phyloP scores from a whole-genome alignment of 140 eudicot genomes.

The Erigeron philadelphicus region DNA sequence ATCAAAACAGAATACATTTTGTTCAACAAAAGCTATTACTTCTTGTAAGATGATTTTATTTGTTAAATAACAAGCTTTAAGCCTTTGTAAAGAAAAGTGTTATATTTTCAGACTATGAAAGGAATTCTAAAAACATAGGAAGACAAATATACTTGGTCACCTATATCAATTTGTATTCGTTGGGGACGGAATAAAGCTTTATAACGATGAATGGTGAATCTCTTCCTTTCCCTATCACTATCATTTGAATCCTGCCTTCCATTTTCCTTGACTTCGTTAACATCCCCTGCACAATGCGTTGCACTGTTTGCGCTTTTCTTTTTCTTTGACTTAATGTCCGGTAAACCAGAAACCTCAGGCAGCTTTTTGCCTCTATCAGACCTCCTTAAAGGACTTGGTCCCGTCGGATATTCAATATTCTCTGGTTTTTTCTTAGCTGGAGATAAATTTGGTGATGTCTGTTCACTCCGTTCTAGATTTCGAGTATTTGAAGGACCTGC shows the following conservation, averaged over 20 bases:
- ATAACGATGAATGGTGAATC: conserved; percentile 28
- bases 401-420: conserved; percentile 31
- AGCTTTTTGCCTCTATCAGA: conserved; percentile 57
- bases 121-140: not conserved
- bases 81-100: not conserved
- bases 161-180: conserved; percentile 25
- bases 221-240: conserved; percentile 45
- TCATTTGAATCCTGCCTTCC: conserved; percentile 25
- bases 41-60: too few species aligned
- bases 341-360: conserved; percentile 24
- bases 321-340: conserved; percentile 30
- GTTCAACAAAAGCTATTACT: too few species aligned
- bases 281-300: conserved; percentile 35
- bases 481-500: conserved; percentile 28
- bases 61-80: too few species aligned
- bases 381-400: conserved; percentile 51
- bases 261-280: conserved; percentile 24
- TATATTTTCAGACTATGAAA: not conserved
- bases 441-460: conserved; percentile 12
- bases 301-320: conserved; percentile 29
- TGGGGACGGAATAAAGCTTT: conserved; percentile 28
- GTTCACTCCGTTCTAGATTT: conserved; percentile 29
- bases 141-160: conserved; percentile 29
- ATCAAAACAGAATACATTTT: not conserved
- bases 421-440: conserved; percentile 35